Conservation (phyloP, 225 moss, liverwort and hornwort species). For the Polytrichum formosum region DNA sequence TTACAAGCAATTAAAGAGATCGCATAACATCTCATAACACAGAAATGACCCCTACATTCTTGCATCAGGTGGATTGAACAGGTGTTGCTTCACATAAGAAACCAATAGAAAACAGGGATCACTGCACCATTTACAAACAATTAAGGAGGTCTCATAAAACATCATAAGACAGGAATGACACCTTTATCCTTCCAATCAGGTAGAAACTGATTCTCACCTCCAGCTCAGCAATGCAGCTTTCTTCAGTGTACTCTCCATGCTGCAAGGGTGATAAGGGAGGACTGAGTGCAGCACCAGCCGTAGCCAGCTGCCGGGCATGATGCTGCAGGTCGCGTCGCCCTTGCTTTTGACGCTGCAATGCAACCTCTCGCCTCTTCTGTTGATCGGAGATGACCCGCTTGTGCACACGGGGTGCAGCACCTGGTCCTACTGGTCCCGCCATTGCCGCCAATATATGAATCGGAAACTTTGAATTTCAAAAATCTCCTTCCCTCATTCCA, state of each 20-base stretch:
- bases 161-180: background rate
- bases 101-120: background rate
- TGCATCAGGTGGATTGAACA: too few relatives aligned
- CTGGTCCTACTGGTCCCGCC: slow-evolving; percentile 40
- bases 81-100: too few relatives aligned
- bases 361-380: slow-evolving; percentile 87
- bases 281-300: slow-evolving; percentile 12
- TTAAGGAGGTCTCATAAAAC: background rate
- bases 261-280: slow-evolving; percentile 15
- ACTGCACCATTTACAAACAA: background rate
- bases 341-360: slow-evolving; percentile 79
- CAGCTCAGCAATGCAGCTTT: slow-evolving; percentile 15
- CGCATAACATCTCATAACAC: background rate
- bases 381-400: slow-evolving; percentile 87
- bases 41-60: too few relatives aligned
- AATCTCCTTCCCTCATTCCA: too few relatives aligned
- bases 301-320: slow-evolving; percentile 78
- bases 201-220: slow-evolving; percentile 20
- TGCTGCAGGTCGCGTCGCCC: slow-evolving; percentile 87
- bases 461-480: too few relatives aligned
- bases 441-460: slow-evolving; percentile 17
- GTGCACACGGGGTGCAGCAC: slow-evolving; percentile 64
- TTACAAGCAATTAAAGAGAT: background rate
- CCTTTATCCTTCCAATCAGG: background rate
- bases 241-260: slow-evolving; percentile 12